Base-by-base conservation (phyloP, 2,329 filamentous ascomycete genomes). In the Pseudocercospora musae region DNA sequence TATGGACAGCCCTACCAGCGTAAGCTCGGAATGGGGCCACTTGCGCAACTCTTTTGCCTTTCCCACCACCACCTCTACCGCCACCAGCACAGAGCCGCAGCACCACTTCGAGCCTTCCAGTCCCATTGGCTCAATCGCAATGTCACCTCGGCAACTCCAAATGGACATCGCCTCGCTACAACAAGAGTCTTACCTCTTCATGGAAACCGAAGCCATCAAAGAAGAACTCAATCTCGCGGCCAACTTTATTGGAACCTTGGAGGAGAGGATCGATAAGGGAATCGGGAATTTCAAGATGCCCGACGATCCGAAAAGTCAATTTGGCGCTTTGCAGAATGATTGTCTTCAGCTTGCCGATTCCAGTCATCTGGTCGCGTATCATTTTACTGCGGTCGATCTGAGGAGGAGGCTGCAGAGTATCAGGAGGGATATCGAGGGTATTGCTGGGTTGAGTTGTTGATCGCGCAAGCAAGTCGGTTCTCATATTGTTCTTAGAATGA, bases 171-270 rank as follows among this genome's bases (percentile, higher is more conserved):
- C 59, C 9, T 29, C 59, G 33, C 2, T 25, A 4, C 15, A 50
- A 18, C 59, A 57, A 42, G 57, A 63, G 27, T 20, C 31, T n/a
- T 58, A 57, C 54, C 61, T 60, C 33, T 63, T 60, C 31, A 54
- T 58, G n/a, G 53, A 60, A 37, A 60, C 61, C 1, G 61, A 63
- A 60, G 57, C 61, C 2, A 60, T 63, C 21, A 53, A 58, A 25
- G 61, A 63, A 54, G 61, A 63, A 21, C 57, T 63, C 31, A 54
- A 55, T 42, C 58, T 63, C 52, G 57, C 59, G 0, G 61, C 57
- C 7, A 63, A 63, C 27, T 63, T 57, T 21, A 58, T 63, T 21
- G 44, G 50, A 15, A 63, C 61, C 1, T 42, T 63, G 25, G 61
- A 63, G 40, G 61, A 63, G 20, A 31, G 61, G 4, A 58, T 63